phyloP scores from a whole-genome alignment of 2,329 filamentous ascomycete species.

The Lizonia empirigonia region DNA sequence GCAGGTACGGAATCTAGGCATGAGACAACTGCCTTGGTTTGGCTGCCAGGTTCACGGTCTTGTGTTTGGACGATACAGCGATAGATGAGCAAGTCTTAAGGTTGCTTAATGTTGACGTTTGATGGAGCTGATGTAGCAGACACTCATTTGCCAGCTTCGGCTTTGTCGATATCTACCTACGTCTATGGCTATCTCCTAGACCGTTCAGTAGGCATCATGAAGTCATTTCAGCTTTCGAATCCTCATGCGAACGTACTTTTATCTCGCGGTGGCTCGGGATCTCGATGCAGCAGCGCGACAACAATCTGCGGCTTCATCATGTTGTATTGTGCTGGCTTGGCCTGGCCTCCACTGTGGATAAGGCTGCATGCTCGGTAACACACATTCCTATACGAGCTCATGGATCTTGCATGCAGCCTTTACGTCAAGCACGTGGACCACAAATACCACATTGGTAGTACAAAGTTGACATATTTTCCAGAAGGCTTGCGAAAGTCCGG shows the following conservation, averaged over 20 bases:
- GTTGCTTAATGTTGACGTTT: too few relatives aligned
- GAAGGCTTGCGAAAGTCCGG: neutral
- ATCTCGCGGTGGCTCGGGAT: neutral
- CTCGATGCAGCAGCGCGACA: neutral
- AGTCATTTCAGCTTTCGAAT: too few relatives aligned
- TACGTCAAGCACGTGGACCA: neutral
- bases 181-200: too few relatives aligned
- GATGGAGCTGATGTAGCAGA: too few relatives aligned
- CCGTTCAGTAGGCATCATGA: too few relatives aligned
- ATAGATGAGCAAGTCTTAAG: neutral
- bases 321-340: neutral
- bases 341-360: neutral
- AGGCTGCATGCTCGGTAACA: neutral
- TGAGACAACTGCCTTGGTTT: neutral
- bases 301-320: neutral
- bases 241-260: too few relatives aligned
- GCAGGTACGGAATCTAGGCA: neutral
- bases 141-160: too few relatives aligned
- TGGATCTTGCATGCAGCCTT: neutral
- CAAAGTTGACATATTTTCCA: neutral
- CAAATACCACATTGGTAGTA: neutral
- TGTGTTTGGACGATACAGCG: neutral
- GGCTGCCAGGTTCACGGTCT: neutral
- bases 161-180: too few relatives aligned
- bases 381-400: neutral